Percentiles rank a stretch among this genome's conserved stretches.
Conservation (phyloP, 1,139 yeast genomes). For the Entelexis paramagnoliae region DNA sequence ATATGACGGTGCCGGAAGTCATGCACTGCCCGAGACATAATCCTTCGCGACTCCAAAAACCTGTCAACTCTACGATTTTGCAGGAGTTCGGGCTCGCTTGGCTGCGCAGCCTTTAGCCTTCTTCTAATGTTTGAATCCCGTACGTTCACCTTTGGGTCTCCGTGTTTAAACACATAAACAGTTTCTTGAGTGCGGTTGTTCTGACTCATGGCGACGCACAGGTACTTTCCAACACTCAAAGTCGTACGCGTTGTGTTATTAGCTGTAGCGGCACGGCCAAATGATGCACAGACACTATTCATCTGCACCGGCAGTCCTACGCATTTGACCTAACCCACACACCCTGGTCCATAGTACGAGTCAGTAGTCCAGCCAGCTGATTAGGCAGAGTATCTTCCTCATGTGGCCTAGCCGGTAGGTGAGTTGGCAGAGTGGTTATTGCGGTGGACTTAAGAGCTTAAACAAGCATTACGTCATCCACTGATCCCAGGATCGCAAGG, state of each 20-base stretch:
- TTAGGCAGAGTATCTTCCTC: slow-evolving; percentile 4
- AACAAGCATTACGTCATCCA: slow-evolving; percentile 14
- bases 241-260: too few species aligned
- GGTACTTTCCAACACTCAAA: too few species aligned
- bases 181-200: slow-evolving; percentile 15
- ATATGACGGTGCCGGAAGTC: not conserved
- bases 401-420: slow-evolving; percentile 10
- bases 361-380: slow-evolving; percentile 2
- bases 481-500: slow-evolving; percentile 24
- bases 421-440: slow-evolving; percentile 24
- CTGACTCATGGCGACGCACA: not conserved
- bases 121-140: not conserved
- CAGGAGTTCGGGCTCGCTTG: not conserved
- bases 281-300: too few species aligned
- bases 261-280: too few species aligned
- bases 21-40: not conserved
- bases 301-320: too few species aligned
- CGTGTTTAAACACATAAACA: slow-evolving; percentile 13
- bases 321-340: not conserved
- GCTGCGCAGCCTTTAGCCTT: slow-evolving; percentile 7
- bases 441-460: slow-evolving; percentile 23
- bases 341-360: not conserved
- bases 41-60: slow-evolving; percentile 8
- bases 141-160: slow-evolving; percentile 2
- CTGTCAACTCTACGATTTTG: not conserved